A percentile compares a stretch with the other conserved stretches of the same genome.
These are phyloP conservation scores for Zymoseptoria passerinii DNA, from an alignment of 2,329 filamentous ascomycete species.

Conservation along the genomic window DNA sequence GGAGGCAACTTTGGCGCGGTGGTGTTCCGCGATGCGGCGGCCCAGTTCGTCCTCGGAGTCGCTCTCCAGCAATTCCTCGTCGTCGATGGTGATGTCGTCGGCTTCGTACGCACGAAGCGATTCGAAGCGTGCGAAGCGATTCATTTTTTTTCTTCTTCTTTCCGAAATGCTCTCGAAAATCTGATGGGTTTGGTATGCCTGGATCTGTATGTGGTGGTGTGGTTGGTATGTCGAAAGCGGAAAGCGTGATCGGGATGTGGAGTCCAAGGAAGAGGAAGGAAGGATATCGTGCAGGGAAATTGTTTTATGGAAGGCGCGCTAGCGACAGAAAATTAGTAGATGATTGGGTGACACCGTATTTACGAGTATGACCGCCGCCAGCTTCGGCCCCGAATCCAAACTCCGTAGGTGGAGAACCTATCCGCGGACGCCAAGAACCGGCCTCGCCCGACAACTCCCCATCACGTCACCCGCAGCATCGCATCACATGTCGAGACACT, in stretches of 20 bases:
- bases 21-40: slow-evolving; percentile 36
- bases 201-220: not conserved
- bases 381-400: too few relatives aligned
- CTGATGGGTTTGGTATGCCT: not conserved
- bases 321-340: too few relatives aligned
- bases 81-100: not conserved
- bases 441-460: not conserved
- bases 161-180: not conserved
- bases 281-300: not conserved
- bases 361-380: not conserved
- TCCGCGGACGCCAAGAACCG: not conserved
- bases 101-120: not conserved
- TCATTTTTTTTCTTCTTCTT: not conserved
- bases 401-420: too few relatives aligned
- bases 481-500: not conserved
- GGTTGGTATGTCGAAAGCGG: not conserved
- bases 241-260: not conserved
- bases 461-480: not conserved
- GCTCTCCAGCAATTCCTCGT: not conserved
- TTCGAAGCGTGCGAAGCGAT: not conserved
- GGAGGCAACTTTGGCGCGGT: slow-evolving; percentile 22
- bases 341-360: too few relatives aligned
- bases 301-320: too few relatives aligned
- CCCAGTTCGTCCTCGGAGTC: slow-evolving; percentile 36
- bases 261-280: not conserved